A percentile compares a stretch with the other conserved stretches of the same genome.
Conservation (phyloP, 768 basidiomycete species). For the Podaxis sp. region DNA sequence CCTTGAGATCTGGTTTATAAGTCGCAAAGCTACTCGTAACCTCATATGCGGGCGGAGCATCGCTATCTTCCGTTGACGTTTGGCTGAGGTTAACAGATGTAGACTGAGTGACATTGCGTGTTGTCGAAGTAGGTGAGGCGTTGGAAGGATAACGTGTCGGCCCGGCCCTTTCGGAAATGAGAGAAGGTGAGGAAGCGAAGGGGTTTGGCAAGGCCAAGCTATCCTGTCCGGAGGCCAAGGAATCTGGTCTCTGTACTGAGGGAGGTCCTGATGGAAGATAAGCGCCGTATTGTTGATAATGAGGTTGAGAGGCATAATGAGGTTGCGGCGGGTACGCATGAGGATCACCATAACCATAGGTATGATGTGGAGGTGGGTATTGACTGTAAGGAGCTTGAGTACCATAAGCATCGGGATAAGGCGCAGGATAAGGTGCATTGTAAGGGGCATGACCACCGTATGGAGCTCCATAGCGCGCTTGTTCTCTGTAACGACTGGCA, state of each 20-base stretch:
- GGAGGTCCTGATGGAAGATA: not conserved
- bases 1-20: slow-evolving; percentile 2
- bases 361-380: not conserved
- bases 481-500: not conserved
- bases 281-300: slow-evolving; percentile 3
- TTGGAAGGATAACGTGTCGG: not conserved
- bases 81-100: not conserved
- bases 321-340: slow-evolving; percentile 11
- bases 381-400: slow-evolving; percentile 4
- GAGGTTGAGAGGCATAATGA: slow-evolving; percentile 3
- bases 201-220: slow-evolving; percentile 1
- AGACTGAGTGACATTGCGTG: not conserved
- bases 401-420: slow-evolving; percentile 1
- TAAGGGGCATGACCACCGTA: not conserved
- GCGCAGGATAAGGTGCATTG: not conserved
- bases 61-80: not conserved
- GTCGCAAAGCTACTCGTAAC: not conserved
- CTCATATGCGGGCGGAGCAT: slow-evolving; percentile 8
- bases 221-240: not conserved
- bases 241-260: not conserved
- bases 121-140: not conserved
- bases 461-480: not conserved
- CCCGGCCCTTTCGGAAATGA: not conserved
- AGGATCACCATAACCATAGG: not conserved
- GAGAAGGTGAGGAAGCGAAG: not conserved